These are phyloP conservation scores for Colletotrichum cordylinicola DNA, from an alignment of 2,329 filamentous ascomycete genomes.

Conservation along the genomic window DNA sequence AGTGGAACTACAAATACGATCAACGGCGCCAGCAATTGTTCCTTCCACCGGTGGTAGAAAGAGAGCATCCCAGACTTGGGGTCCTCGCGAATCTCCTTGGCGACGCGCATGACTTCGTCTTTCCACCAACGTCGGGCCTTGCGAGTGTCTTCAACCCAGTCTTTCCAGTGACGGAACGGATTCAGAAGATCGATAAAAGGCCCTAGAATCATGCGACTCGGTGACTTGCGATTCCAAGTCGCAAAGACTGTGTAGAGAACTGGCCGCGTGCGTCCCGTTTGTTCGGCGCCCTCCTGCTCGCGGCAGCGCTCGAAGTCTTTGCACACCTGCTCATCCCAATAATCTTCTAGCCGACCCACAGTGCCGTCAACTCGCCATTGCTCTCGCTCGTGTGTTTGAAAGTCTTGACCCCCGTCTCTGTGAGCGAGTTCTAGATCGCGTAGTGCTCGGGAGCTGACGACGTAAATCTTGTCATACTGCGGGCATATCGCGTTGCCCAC, in stretches of 20 bases:
- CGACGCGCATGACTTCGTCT: accelerated
- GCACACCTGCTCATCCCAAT: background rate
- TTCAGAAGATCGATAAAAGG: background rate
- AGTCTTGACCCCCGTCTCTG: accelerated
- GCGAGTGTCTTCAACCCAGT: background rate
- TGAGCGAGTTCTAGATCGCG: accelerated
- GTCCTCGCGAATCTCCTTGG: accelerated
- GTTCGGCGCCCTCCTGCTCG: background rate
- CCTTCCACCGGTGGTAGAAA: background rate
- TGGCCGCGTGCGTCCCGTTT: background rate
- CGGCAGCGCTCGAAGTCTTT: background rate
- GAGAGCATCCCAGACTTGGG: background rate
- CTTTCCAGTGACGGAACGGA: background rate
- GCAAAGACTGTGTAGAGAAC: background rate
- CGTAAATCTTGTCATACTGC: accelerated
- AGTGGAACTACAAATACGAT: background rate
- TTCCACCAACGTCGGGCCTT: background rate
- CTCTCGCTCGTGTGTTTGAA: background rate
- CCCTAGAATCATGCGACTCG: background rate
- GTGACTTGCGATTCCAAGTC: background rate
- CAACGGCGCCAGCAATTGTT: accelerated
- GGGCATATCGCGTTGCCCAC: background rate
- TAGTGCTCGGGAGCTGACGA: background rate
- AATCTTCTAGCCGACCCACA: background rate
- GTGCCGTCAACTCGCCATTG: background rate